A percentile compares a stretch with the other conserved stretches of the same genome.
These are phyloP conservation scores for Colletotrichum graminicola DNA, from an alignment of 2,329 filamentous ascomycete species.

Conservation along the genomic window DNA sequence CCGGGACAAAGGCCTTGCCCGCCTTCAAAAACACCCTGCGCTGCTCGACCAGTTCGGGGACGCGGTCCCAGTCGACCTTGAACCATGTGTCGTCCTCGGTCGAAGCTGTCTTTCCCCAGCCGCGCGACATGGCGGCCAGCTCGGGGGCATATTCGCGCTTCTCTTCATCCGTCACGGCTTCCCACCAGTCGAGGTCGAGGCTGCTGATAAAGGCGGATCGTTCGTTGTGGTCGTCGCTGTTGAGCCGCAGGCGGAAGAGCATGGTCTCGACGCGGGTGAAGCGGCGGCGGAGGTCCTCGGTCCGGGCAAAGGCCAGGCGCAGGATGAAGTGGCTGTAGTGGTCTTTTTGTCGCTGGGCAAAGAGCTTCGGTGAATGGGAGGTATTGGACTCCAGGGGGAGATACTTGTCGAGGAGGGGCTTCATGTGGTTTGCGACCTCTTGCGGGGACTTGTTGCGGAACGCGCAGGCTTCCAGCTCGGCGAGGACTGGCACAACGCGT, in stretches of 20 bases:
- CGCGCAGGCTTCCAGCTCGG: conserved; percentile 91
- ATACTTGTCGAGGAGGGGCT: conserved; percentile 87
- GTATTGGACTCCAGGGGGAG: conserved; percentile 83
- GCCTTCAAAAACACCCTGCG: conserved; percentile 80
- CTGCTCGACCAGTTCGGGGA: conserved; percentile 88
- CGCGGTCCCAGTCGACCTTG: conserved; percentile 95
- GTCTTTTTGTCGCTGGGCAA: conserved; percentile 87
- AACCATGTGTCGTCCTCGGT: conserved; percentile 90
- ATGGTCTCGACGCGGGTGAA: conserved; percentile 90
- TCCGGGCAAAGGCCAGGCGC: conserved; percentile 89
- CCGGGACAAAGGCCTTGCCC: conserved; percentile 92
- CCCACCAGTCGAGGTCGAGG: conserved; percentile 91
- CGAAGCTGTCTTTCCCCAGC: conserved; percentile 53
- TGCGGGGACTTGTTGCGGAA: conserved; percentile 90
- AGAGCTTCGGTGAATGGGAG: conserved; percentile 69
- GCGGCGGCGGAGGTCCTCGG: conserved; percentile 87
- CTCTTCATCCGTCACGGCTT: conserved; percentile 84
- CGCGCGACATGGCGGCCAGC: conserved; percentile 64
- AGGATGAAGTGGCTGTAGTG: conserved; percentile 99
- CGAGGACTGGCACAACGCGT: conserved; percentile 70
- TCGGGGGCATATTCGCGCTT: conserved; percentile 72
- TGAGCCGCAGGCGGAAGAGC: conserved; percentile 87
- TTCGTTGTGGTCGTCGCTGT: conserved; percentile 80
- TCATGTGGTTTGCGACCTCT: conserved; percentile 88
- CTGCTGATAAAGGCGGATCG: conserved; percentile 80